A percentile compares a stretch with the other conserved stretches of the same genome.
Conservation (phyloP, 176 grass and related monocot species). For the Eragrostis nindensis region DNA sequence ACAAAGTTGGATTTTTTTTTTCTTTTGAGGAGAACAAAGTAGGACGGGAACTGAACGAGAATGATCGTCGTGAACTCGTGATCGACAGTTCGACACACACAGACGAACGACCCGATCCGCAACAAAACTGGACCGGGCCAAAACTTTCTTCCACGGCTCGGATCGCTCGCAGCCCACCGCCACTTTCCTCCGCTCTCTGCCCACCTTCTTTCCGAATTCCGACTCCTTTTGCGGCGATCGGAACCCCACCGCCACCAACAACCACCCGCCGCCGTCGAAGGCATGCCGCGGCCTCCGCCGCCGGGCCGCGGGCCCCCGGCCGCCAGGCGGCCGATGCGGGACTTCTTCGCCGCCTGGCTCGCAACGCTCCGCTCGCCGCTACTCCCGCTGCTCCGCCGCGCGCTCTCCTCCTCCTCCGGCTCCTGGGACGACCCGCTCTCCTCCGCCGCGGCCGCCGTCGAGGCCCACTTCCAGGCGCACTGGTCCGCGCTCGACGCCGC, state of each 20-base stretch:
- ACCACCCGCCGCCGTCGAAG: constrained; percentile 7
- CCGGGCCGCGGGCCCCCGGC: constrained; percentile 41
- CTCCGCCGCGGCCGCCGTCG: constrained; percentile 48
- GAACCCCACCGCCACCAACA: constrained; percentile 21
- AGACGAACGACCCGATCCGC: too few relatives aligned
- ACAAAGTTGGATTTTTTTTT: too few relatives aligned
- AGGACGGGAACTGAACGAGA: too few relatives aligned
- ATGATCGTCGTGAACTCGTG: too few relatives aligned
- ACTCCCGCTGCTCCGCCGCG: constrained; percentile 64
- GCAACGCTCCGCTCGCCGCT: constrained; percentile 58
- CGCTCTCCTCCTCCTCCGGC: constrained; percentile 53
- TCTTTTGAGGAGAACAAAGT: too few relatives aligned
- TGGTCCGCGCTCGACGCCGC: constrained; percentile 63
- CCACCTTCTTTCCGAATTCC: constrained; percentile 23
- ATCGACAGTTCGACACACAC: too few relatives aligned
- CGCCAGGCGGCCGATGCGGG: constrained; percentile 49
- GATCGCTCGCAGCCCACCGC: constrained; percentile 23
- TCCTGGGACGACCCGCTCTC: constrained; percentile 49
- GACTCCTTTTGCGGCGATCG: background rate
- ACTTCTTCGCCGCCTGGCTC: constrained; percentile 68
- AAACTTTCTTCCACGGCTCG: background rate
- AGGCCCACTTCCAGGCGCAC: constrained; percentile 65
- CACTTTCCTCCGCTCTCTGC: background rate
- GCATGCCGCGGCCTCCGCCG: constrained; percentile 50
- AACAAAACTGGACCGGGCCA: constrained; percentile 24